Evolutionary conservation across 169 alveolate species (phyloP), one percentile per base, ranked within the genome.

Genomic region (Babesia ovata): DNA sequence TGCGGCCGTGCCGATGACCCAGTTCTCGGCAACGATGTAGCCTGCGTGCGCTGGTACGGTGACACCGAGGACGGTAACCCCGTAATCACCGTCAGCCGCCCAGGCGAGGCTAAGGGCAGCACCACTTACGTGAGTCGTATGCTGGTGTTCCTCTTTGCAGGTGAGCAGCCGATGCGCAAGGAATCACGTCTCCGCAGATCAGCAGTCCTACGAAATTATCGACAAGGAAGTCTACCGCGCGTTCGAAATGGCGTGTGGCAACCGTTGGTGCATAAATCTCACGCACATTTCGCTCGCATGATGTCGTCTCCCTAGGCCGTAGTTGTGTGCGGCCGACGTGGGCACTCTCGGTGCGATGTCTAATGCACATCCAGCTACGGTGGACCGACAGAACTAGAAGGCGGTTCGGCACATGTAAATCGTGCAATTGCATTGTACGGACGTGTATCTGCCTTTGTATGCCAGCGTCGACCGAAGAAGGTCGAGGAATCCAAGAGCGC

Each of bases 21-120:
- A 21, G 92, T 94, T 7, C 81, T 92, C 49, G 96, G 97, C 17
- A 95, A 91, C 75, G 98, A 94, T 57, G 86, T 86, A 33, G 86
- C 89, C 48, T 94, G 98, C 65, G 97, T 93, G 36, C 82, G 90
- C 21, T 94, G 98, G 98, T 86, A 88, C 57, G 98, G 98, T 10
- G 84, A 86, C 45, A 91, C 79, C 46, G 94, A 91, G 17, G 96
- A 92, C 74, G 91, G 87, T 45, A 70, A 91, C 46, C 98, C 98
- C 2, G 93, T 94, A 53, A 93, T 94, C 52, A 82, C 93, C 22
- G 86, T 93, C 79, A 75, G 83, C 44, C 90, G 86, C 59, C 95
- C 96, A 1, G 95, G 94, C 7, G 96, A 93, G 24, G 67, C 88
- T 22, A 89, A 84, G 19, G 96, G 90, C 61, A 88, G 94, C 13